These are phyloP conservation scores for Blechomonas ayalai DNA, from an alignment of 208 protist species.

Conservation along the genomic window DNA sequence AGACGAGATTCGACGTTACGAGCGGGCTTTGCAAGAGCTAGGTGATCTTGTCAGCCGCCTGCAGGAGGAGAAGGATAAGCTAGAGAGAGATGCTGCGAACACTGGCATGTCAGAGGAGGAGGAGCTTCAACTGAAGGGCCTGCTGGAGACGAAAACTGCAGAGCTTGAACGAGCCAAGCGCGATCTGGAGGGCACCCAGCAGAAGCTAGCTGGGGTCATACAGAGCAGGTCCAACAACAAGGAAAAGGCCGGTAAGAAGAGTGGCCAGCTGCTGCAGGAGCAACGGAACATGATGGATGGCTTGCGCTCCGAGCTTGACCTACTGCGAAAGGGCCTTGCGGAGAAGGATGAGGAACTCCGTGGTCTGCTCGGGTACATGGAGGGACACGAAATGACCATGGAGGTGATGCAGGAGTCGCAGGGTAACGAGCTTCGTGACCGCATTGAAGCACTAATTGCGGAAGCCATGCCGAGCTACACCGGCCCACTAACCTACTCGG, in stretches of 20 bases:
- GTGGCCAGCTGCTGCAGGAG: conserved; percentile 35
- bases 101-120: conserved; percentile 28
- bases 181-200: conserved; percentile 16
- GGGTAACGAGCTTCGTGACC: conserved; percentile 23
- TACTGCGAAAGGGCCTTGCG: conserved; percentile 18
- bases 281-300: conserved; percentile 34
- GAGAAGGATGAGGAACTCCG: conserved; percentile 50
- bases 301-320: conserved; percentile 21
- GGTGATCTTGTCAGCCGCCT: conserved; percentile 43
- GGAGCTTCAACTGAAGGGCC: conserved; percentile 16
- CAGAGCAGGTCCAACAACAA: conserved; percentile 25
- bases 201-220: conserved; percentile 19
- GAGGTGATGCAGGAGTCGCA: conserved; percentile 17
- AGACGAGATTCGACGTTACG: conserved; percentile 24
- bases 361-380: conserved; percentile 27
- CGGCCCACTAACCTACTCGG: conserved; percentile 28
- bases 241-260: conserved; percentile 33
- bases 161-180: conserved; percentile 31
- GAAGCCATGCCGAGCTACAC: conserved; percentile 25
- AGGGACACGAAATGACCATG: conserved; percentile 21
- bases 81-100: conserved; percentile 25
- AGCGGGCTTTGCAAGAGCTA: conserved; percentile 27
- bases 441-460: conserved; percentile 49
- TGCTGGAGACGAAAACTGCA: conserved; percentile 23
- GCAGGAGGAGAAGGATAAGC: conserved; percentile 28